Conservation (phyloP, 1,284 basidiomycete species). For the Cryptococcus sp. region DNA sequence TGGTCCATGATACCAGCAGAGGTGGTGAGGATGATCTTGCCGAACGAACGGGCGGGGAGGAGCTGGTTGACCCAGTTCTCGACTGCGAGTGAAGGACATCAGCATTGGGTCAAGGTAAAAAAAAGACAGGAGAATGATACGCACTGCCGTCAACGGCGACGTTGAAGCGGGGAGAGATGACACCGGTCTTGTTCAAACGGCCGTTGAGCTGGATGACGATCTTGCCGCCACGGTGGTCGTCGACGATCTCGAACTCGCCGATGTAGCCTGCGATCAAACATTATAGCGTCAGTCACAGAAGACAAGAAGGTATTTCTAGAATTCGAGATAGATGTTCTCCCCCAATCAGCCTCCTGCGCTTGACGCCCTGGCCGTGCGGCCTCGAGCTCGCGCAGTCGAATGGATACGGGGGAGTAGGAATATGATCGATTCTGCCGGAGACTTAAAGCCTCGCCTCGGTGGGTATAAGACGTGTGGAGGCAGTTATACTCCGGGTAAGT, state of each 20-base stretch:
- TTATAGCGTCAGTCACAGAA: neutral
- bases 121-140: slow-evolving; percentile 64
- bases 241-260: slow-evolving; percentile 98
- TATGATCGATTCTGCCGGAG: slow-evolving; percentile 45
- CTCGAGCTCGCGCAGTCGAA: slow-evolving; percentile 40
- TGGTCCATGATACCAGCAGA: slow-evolving; percentile 99
- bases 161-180: slow-evolving; percentile 98
- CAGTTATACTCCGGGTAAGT: slow-evolving; percentile 55
- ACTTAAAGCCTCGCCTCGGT: slow-evolving; percentile 56
- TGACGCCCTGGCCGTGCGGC: slow-evolving; percentile 49
- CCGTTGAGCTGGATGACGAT: slow-evolving; percentile 98
- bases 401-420: slow-evolving; percentile 21
- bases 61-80: slow-evolving; percentile 75
- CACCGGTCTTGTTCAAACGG: slow-evolving; percentile 97
- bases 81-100: slow-evolving; percentile 20
- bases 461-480: slow-evolving; percentile 43
- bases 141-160: slow-evolving; percentile 91
- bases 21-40: slow-evolving; percentile 92
- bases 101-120: slow-evolving; percentile 18
- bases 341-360: slow-evolving; percentile 39
- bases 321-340: slow-evolving; percentile 37
- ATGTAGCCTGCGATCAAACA: slow-evolving; percentile 77
- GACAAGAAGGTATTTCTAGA: neutral
- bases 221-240: slow-evolving; percentile 98
- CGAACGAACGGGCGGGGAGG: slow-evolving; percentile 92